Evolutionary conservation across 495 filamentous ascomycete species (phyloP), one percentile per base, ranked within the genome.

Genomic region (Neurospora cerealis): DNA sequence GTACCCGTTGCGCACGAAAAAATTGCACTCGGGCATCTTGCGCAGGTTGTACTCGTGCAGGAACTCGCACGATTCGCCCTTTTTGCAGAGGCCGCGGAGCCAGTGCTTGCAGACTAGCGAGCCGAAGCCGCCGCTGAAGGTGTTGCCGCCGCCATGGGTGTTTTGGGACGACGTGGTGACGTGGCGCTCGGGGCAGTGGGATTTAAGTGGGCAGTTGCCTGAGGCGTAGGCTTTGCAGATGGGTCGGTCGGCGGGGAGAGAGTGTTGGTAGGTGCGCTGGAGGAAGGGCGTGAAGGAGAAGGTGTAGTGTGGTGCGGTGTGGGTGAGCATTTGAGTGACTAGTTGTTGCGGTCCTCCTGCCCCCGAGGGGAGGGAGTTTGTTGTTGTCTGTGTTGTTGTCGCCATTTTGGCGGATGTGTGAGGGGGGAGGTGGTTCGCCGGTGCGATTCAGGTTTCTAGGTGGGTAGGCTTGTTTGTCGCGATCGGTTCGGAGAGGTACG

Each of bases 31-130:
- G 69, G 95, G 93, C 95, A 97, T 96, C 83, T 94, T 93, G 69
- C 96, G 91, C 76, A 99, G 89, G 86, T 99, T 98, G 87, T 96
- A 99, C 84, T 97, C 95, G 85, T 99, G 96, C 73, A 97, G 86
- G 80, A 97, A 99, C 84, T 98, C 96, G 88, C 96, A 99, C 73
- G 88, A 88, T 74, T 96, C 88, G 42, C 95, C 96, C 82, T 98
- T 98, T 81, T 98, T 99, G 87, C 96, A 99, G 34, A 99, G 90
- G 0, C 93, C 94, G 76, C 96, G 92, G 75, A 98, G 90, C 90
- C 96, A 99, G 88, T 98, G 96, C 84, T 99, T 99, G 90, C 96
- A 99, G 73, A 99, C 94, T 0, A 97, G 87, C 5, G 86, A 89
- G 76, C 89, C 89, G 76, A 89, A 91, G 44, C 81, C 81, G 60